phyloP scores from a whole-genome alignment of 169 alveolate species.

The Perkinsus marinus region DNA sequence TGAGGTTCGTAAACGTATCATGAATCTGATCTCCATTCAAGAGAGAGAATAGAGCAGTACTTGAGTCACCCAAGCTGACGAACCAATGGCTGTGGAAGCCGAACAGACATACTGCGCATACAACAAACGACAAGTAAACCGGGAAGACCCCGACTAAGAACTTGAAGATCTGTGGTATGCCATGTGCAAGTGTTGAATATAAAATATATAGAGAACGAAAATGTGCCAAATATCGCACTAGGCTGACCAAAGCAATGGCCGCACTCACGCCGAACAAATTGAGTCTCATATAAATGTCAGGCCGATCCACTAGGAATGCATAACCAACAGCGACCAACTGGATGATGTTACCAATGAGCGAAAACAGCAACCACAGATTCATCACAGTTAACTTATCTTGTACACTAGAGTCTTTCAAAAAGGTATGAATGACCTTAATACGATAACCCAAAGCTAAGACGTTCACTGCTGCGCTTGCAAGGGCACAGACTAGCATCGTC shows the following conservation, averaged over 20 bases:
- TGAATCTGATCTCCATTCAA: not conserved
- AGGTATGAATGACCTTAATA: not conserved
- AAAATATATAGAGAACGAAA: not conserved
- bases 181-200: not conserved
- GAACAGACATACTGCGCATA: not conserved
- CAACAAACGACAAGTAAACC: not conserved
- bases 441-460: not conserved
- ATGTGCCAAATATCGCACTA: not conserved
- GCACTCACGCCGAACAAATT: not conserved
- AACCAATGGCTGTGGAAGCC: not conserved
- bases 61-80: not conserved
- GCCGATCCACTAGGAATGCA: not conserved
- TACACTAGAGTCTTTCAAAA: not conserved
- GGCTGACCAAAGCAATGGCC: not conserved
- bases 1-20: not conserved
- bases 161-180: not conserved
- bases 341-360: not conserved
- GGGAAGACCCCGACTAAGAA: conserved; percentile 1
- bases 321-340: not conserved
- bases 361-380: not conserved
- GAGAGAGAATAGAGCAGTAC: not conserved
- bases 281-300: not conserved
- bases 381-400: not conserved
- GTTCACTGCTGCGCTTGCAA: not conserved
- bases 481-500: not conserved